phyloP scores from a whole-genome alignment of 805 yeast species.

The Wickerhamiella spandovensis region DNA sequence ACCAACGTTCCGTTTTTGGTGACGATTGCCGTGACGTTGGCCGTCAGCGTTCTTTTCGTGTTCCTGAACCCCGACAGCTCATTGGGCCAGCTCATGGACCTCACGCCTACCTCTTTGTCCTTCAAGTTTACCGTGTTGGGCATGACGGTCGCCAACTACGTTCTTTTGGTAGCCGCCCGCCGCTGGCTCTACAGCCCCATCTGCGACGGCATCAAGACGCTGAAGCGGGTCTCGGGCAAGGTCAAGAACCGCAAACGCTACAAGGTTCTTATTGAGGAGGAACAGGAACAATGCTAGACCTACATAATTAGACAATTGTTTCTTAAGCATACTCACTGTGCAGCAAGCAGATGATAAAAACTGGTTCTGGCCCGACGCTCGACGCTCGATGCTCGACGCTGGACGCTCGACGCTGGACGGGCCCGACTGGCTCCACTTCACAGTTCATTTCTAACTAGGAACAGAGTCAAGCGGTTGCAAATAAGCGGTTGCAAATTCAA shows the following conservation, averaged over 20 bases:
- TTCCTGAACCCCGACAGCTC: constrained; percentile 32
- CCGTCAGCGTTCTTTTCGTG: constrained; percentile 44
- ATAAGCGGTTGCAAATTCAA: no score
- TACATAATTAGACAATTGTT: neutral
- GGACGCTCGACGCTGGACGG: no score
- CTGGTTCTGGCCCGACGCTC: no score
- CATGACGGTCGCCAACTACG: constrained; percentile 38
- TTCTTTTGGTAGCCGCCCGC: constrained; percentile 34
- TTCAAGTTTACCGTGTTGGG: constrained; percentile 33
- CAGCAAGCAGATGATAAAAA: neutral
- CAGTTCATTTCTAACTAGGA: no score
- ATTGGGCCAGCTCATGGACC: constrained; percentile 60
- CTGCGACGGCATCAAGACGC: constrained; percentile 5
- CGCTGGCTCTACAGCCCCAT: constrained; percentile 30
- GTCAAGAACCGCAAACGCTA: constrained; percentile 24
- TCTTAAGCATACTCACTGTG: neutral
- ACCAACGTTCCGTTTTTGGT: constrained; percentile 55
- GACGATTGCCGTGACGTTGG: constrained; percentile 40
- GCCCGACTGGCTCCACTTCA: no score
- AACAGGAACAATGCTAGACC: neutral
- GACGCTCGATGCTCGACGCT: no score
- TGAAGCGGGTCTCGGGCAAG: constrained; percentile 12
- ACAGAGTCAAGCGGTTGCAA: no score
- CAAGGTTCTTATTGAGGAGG: constrained; percentile 19
- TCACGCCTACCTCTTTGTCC: constrained; percentile 42